phyloP scores from a whole-genome alignment of 805 yeast genomes.

The Kurtzmaniella cleridarum region DNA sequence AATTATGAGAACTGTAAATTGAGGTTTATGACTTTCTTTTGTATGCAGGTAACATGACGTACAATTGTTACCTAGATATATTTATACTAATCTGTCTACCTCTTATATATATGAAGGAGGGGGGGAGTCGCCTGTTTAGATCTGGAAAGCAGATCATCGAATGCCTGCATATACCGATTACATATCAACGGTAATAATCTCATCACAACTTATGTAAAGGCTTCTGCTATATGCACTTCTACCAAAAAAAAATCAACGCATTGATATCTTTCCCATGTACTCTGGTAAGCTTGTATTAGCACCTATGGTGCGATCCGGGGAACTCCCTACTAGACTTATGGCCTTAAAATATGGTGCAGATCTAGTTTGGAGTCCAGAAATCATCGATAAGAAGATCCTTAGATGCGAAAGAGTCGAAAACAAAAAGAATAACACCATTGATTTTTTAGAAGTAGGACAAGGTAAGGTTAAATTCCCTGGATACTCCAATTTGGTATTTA shows the following conservation, averaged over 20 bases:
- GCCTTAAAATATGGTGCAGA: conserved; percentile 87
- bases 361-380: conserved; percentile 92
- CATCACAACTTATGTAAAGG: too few relatives aligned
- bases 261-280: conserved; percentile 35
- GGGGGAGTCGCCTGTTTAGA: background rate
- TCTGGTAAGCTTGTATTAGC: conserved; percentile 81
- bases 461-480: conserved; percentile 37
- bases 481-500: conserved; percentile 57
- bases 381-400: conserved; percentile 78
- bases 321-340: conserved; percentile 80
- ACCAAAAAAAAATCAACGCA: too few relatives aligned
- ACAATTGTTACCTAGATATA: too few relatives aligned
- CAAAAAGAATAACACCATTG: conserved; percentile 51
- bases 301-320: conserved; percentile 97
- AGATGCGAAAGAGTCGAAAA: conserved; percentile 65
- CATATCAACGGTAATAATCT: too few relatives aligned
- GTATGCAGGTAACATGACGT: too few relatives aligned
- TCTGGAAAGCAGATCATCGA: background rate
- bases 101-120: background rate
- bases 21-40: too few relatives aligned
- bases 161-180: background rate
- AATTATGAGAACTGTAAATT: too few relatives aligned
- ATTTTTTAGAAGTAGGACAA: conserved; percentile 43
- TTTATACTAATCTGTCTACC: too few relatives aligned
- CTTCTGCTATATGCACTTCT: too few relatives aligned